Conservation (phyloP, 2,329 filamentous ascomycete genomes). For the Cadophora sp. region DNA sequence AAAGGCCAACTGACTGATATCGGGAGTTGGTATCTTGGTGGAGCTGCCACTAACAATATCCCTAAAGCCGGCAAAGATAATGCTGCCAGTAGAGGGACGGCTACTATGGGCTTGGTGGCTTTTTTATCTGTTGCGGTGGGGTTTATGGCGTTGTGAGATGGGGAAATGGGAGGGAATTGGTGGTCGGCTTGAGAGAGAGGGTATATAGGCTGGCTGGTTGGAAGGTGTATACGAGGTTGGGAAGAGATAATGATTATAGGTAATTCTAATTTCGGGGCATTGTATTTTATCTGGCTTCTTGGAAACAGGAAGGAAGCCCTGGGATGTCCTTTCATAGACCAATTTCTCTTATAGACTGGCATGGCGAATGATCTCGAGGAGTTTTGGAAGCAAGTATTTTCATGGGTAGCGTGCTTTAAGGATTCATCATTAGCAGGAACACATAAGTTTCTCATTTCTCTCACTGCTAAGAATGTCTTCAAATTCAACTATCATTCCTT, state of each 20-base stretch:
- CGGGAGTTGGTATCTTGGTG: slow-evolving; percentile 76
- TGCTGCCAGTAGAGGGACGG: neutral
- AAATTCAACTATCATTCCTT: no score
- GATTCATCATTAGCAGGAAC: no score
- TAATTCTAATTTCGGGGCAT: slow-evolving; percentile 1
- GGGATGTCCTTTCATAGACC: slow-evolving; percentile 7
- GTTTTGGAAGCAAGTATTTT: neutral
- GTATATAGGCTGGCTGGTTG: neutral
- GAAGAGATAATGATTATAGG: slow-evolving; percentile 3
- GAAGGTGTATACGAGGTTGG: slow-evolving; percentile 1
- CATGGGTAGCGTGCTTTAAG: no score
- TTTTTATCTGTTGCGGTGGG: slow-evolving; percentile 16
- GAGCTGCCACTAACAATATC: slow-evolving; percentile 46
- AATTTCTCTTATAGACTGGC: slow-evolving; percentile 6
- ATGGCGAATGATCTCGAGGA: neutral
- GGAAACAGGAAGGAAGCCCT: neutral
- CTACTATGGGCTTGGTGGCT: neutral
- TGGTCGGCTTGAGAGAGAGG: neutral
- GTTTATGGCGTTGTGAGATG: slow-evolving; percentile 12
- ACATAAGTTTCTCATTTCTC: no score
- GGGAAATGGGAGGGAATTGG: neutral
- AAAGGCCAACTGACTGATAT: slow-evolving; percentile 76
- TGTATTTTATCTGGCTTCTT: neutral
- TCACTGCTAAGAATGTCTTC: no score
- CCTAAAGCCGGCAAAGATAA: slow-evolving; percentile 22